Evolutionary conservation across 345 rosid genomes (phyloP), one percentile per base, ranked within the genome.

Genomic region (Syzygium oleosum): DNA sequence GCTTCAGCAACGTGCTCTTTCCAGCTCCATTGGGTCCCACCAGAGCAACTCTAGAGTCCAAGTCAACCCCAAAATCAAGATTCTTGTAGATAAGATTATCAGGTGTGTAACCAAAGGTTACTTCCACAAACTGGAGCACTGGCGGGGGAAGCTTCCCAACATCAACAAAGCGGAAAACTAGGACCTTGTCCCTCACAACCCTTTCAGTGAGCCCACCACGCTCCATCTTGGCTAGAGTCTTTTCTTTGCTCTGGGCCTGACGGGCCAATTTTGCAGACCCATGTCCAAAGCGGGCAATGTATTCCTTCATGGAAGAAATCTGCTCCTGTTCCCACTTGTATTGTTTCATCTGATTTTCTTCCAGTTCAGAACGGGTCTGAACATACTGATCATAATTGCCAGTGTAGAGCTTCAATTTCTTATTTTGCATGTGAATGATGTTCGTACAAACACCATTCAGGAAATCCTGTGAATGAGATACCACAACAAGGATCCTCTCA

Each of bases 281-380:
- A 87, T 98, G 99, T 83, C 99, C 99, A 84, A 98, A 98, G 85
- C 99, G 93, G 87, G 99, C 99, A 88, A 98, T 98, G 91, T 98
- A 98, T 88, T 98, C 99, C 93, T 98, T 98, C 99, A 98, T 98
- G 59, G 93, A 90, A 87, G 99, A 85, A 89, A 98, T 98, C 93
- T 98, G 99, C 92, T 98, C 99, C 94, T 97, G 99, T 93, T 98
- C 99, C 99, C 99, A 98, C 91, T 93, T 94, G 94, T 97, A 98
- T 86, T 98, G 98, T 89, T 98, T 98, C 99, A 98, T 98, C 92
- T 98, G 99, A 91, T 98, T 98, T 90, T 97, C 99, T 89, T 98
- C 99, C 83, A 98, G 91, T 54, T 96, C 99, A 59, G 97, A 27
- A 87, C 99, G 99, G 19, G 99, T 98, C 92, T 98, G 99, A 87